phyloP scores from a whole-genome alignment of 1,139 yeast species.

The Blastobotrys persicus region DNA sequence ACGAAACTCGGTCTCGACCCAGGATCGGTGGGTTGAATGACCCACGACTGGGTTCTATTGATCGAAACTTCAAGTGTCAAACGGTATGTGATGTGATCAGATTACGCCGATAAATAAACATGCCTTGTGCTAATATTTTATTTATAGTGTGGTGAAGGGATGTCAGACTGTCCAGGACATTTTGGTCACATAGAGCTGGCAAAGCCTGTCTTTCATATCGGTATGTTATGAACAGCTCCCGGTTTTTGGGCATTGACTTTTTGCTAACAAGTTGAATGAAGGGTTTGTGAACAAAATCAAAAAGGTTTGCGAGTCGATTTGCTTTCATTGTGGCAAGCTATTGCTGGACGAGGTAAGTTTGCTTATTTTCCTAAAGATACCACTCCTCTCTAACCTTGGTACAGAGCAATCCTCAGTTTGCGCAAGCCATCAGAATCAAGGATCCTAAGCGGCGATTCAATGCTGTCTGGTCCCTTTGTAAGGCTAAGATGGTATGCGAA shows the following conservation, averaged over 20 bases:
- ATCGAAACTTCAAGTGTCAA: conserved; percentile 95
- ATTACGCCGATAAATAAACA: background rate
- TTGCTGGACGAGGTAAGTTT: conserved; percentile 66
- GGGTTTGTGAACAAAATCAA: conserved; percentile 84
- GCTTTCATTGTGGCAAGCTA: conserved; percentile 97
- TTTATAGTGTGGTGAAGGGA: conserved; percentile 83
- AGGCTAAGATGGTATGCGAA: conserved; percentile 92
- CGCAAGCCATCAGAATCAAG: conserved; percentile 82
- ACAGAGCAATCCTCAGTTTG: conserved; percentile 64
- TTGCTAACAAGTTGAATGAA: conserved; percentile 6
- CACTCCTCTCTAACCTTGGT: no score
- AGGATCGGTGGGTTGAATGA: conserved; percentile 96
- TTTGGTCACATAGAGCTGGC: conserved; percentile 98
- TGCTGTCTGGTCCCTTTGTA: conserved; percentile 93
- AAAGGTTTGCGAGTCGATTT: conserved; percentile 92
- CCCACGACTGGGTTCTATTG: conserved; percentile 95
- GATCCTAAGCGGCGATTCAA: conserved; percentile 95
- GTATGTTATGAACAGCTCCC: conserved; percentile 40
- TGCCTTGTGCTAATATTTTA: conserved; percentile 1
- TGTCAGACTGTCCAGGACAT: conserved; percentile 99
- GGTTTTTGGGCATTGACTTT: background rate
- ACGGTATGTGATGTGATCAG: conserved; percentile 44
- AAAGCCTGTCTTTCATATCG: conserved; percentile 97
- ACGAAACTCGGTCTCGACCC: conserved; percentile 91
- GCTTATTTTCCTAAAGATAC: no score